A percentile compares a stretch with the other conserved stretches of the same genome.
phyloP scores from a whole-genome alignment of 495 filamentous ascomycete species.

The Tetracladium marchalianum region DNA sequence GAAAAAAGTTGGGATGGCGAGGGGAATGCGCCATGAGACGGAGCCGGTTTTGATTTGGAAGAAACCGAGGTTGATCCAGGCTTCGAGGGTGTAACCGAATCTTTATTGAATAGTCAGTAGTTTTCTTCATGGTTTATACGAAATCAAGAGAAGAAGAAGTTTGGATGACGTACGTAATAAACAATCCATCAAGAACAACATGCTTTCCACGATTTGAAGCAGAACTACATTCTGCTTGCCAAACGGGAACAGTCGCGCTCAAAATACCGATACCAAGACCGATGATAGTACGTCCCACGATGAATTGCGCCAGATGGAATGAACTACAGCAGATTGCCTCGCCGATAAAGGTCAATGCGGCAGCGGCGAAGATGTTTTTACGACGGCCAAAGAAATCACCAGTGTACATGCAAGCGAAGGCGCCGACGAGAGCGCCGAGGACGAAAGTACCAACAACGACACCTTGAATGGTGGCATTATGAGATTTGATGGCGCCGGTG shows the following conservation, averaged over 20 bases:
- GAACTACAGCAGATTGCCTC: conserved; percentile 32
- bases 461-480: conserved; percentile 9
- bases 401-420: conserved; percentile 38
- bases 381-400: conserved; percentile 25
- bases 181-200: conserved; percentile 19
- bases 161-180: conserved; percentile 8
- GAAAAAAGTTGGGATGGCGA: conserved; percentile 62
- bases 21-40: conserved; percentile 52
- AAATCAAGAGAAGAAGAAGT: background rate
- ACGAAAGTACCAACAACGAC: conserved; percentile 38
- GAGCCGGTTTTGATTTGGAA: conserved; percentile 13
- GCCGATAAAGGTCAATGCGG: conserved; percentile 19
- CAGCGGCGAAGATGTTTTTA: conserved; percentile 17
- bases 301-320: conserved; percentile 39
- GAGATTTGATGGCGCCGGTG: conserved; percentile 22
- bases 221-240: conserved; percentile 8
- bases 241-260: conserved; percentile 20
- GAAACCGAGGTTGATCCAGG: conserved; percentile 35
- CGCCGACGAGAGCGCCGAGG: conserved; percentile 40
- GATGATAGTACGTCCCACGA: conserved; percentile 40
- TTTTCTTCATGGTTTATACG: too few species aligned
- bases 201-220: conserved; percentile 10
- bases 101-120: conserved; percentile 13
- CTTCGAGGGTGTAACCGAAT: conserved; percentile 28
- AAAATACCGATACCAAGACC: conserved; percentile 39